A percentile compares a stretch with the other conserved stretches of the same genome.
phyloP scores from a whole-genome alignment of 2,329 filamentous ascomycete species.

The Zymoseptoria crescenta region DNA sequence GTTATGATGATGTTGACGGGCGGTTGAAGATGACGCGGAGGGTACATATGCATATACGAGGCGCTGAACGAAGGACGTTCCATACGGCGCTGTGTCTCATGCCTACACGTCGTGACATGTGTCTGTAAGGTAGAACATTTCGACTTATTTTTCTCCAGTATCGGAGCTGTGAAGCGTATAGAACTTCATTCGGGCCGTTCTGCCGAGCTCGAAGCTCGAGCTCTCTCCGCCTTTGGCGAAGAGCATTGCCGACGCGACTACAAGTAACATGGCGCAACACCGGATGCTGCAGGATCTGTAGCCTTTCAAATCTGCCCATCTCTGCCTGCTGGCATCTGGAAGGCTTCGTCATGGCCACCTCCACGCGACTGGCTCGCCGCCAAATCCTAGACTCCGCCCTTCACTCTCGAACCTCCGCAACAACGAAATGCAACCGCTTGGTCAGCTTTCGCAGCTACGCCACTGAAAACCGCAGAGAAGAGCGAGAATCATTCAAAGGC shows the following conservation, averaged over 20 bases:
- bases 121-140: too few species aligned
- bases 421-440: not conserved
- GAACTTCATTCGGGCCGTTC: not conserved
- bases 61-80: not conserved
- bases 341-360: slow-evolving; percentile 28
- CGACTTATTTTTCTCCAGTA: too few species aligned
- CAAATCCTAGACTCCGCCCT: slow-evolving; percentile 7
- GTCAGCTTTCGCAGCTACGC: slow-evolving; percentile 28
- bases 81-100: too few species aligned
- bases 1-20: not conserved
- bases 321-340: slow-evolving; percentile 1
- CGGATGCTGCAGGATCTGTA: not conserved
- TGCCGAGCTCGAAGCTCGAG: not conserved
- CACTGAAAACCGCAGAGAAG: slow-evolving; percentile 29
- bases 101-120: too few species aligned
- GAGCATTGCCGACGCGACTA: not conserved
- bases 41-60: not conserved
- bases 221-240: not conserved
- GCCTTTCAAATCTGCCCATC: not conserved
- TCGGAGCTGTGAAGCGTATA: too few species aligned
- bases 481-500: slow-evolving; percentile 45
- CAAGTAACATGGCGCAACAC: not conserved
- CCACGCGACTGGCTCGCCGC: slow-evolving; percentile 12
- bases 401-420: slow-evolving; percentile 6
- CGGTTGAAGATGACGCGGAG: not conserved